Percentiles rank a stretch among this genome's conserved stretches.
These are phyloP conservation scores for Candida silvicultrix DNA, from an alignment of 805 yeast species.

Conservation along the genomic window DNA sequence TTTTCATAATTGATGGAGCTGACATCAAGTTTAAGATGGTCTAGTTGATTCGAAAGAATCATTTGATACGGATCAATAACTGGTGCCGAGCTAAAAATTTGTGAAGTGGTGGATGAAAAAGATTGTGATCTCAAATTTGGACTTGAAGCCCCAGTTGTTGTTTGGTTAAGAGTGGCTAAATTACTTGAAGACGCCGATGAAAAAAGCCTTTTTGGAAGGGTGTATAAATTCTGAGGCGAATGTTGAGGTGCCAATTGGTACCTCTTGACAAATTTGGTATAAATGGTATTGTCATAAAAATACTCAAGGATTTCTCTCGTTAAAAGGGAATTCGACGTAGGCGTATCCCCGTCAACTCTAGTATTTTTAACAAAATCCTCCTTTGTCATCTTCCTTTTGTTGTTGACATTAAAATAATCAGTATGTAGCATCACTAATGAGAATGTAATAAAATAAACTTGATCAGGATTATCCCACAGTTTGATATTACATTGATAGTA, in stretches of 20 bases:
- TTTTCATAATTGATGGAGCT: constrained; percentile 4
- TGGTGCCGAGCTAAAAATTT: constrained; percentile 14
- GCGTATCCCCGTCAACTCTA: constrained; percentile 21
- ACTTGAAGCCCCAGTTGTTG: not conserved
- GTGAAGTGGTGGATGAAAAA: constrained; percentile 19
- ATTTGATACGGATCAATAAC: constrained; percentile 30
- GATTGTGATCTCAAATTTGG: constrained; percentile 13
- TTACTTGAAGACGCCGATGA: constrained; percentile 19
- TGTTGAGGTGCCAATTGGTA: constrained; percentile 22
- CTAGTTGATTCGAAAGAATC: constrained; percentile 23
- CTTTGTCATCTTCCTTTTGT: constrained; percentile 61
- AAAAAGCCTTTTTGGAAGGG: constrained; percentile 18
- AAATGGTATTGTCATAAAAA: constrained; percentile 61
- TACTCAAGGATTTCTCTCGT: constrained; percentile 44
- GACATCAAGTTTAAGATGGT: constrained; percentile 16
- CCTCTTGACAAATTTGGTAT: constrained; percentile 46
- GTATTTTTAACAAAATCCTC: constrained; percentile 51
- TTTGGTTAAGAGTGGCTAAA: constrained; percentile 7
- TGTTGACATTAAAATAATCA: constrained; percentile 62
- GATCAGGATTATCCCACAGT: constrained; percentile 35
- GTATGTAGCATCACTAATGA: constrained; percentile 70
- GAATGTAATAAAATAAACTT: constrained; percentile 56
- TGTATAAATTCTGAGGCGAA: constrained; percentile 7
- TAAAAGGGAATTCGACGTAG: constrained; percentile 19
- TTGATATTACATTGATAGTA: constrained; percentile 29